phyloP scores from a whole-genome alignment of 495 filamentous ascomycete species.

The Podospora anserina region DNA sequence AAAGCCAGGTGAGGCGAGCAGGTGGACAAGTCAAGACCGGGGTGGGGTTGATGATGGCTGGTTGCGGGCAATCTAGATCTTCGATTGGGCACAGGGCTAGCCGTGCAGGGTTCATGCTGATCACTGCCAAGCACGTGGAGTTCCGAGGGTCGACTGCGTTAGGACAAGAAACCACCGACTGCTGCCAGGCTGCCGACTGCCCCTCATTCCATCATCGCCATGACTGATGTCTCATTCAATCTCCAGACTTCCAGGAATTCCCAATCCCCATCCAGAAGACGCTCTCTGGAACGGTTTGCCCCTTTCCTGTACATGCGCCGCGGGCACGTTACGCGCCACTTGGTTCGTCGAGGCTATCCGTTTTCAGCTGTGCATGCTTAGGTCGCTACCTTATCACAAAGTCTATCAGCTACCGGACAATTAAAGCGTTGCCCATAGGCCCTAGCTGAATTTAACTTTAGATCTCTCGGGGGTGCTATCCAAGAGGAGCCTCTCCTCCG shows the following conservation, averaged over 20 bases:
- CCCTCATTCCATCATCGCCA: not conserved
- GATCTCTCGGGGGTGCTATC: not conserved
- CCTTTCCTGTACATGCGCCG: slow-evolving; percentile 5
- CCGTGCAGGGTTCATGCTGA: not conserved
- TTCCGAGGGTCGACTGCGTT: not conserved
- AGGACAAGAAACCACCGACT: not conserved
- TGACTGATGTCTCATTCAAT: not conserved
- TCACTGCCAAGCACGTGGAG: slow-evolving; percentile 9
- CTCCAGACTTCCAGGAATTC: too few relatives aligned
- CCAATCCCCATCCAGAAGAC: not conserved
- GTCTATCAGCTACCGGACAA: not conserved
- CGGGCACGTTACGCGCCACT: not conserved
- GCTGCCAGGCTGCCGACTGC: not conserved
- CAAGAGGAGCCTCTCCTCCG: slow-evolving; percentile 2
- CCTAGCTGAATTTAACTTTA: not conserved
- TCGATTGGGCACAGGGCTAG: slow-evolving; percentile 8
- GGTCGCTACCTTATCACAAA: not conserved
- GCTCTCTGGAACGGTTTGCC: not conserved
- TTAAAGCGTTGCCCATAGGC: slow-evolving; percentile 1
- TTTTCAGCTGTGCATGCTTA: slow-evolving; percentile 5
- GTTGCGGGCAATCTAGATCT: not conserved
- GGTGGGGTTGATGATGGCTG: slow-evolving; percentile 7
- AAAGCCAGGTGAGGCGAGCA: not conserved
- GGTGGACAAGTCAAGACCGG: not conserved
- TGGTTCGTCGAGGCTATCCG: slow-evolving; percentile 1